Conservation (phyloP, 2,329 filamentous ascomycete species). For the Thelonectria discophora region DNA sequence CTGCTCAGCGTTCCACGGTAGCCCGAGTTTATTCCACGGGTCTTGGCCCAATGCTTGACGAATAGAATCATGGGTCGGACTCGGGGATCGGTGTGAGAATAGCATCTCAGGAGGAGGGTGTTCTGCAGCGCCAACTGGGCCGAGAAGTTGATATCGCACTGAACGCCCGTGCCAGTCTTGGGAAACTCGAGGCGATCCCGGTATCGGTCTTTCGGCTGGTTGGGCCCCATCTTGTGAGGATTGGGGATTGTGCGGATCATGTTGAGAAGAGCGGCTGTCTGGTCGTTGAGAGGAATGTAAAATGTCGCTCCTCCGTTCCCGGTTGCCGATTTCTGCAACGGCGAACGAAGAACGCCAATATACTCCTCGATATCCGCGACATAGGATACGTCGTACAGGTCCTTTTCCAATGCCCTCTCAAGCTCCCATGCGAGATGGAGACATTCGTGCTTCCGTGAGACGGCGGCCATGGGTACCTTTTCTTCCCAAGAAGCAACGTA, state of each 20-base stretch:
- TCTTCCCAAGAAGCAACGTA: conserved; percentile 27
- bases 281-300: conserved; percentile 50
- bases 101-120: conserved; percentile 82
- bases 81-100: conserved; percentile 79
- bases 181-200: conserved; percentile 77
- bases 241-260: conserved; percentile 57
- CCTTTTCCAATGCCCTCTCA: conserved; percentile 60
- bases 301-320: conserved; percentile 29
- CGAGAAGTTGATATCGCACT: conserved; percentile 92
- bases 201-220: conserved; percentile 63
- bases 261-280: conserved; percentile 48
- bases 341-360: conserved; percentile 57
- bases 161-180: conserved; percentile 79
- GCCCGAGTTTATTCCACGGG: conserved; percentile 83
- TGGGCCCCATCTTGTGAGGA: conserved; percentile 59
- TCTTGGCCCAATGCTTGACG: conserved; percentile 90
- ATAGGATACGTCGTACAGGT: conserved; percentile 53
- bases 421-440: conserved; percentile 66
- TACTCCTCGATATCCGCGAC: conserved; percentile 56
- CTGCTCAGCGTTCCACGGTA: conserved; percentile 88
- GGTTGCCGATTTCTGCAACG: conserved; percentile 37
- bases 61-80: conserved; percentile 84
- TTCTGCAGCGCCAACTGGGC: conserved; percentile 86
- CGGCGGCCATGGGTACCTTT: conserved; percentile 49
- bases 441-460: conserved; percentile 61